Evolutionary conservation across 768 basidiomycete genomes (phyloP).

Genomic region (Pleurotus giganteus): DNA sequence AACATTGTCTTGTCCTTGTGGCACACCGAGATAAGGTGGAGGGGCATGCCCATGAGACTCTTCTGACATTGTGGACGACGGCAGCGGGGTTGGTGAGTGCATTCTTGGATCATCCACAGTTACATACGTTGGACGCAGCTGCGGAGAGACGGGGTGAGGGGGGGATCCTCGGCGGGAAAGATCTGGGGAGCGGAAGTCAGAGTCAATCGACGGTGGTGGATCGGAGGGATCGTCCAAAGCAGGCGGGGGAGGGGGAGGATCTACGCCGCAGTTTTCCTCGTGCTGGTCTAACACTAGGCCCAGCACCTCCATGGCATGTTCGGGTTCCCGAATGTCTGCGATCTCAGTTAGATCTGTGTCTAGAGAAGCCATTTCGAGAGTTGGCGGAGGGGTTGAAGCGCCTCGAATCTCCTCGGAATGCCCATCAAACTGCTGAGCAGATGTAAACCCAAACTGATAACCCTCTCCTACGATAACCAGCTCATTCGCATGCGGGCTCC

Average conservation of each 20-base stretch:
- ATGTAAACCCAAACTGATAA: conserved; percentile 67
- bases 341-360: conserved; percentile 72
- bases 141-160: conserved; percentile 31
- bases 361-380: conserved; percentile 69
- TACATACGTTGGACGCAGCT: conserved; percentile 24
- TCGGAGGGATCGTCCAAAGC: conserved; percentile 86
- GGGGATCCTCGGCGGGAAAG: conserved; percentile 31
- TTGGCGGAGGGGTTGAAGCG: conserved; percentile 69
- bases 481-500: conserved; percentile 29
- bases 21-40: conserved; percentile 67
- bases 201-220: conserved; percentile 87
- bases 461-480: conserved; percentile 69
- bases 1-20: conserved; percentile 51
- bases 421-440: conserved; percentile 78
- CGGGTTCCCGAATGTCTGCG: conserved; percentile 53
- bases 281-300: conserved; percentile 56
- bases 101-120: conserved; percentile 27
- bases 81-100: conserved; percentile 29
- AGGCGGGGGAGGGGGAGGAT: conserved; percentile 74
- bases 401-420: conserved; percentile 68
- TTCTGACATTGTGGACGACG: conserved; percentile 27
- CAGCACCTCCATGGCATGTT: conserved; percentile 53
- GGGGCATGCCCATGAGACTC: conserved; percentile 61
- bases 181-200: conserved; percentile 61
- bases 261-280: conserved; percentile 35